Percentiles rank a stretch among this genome's conserved stretches.
phyloP scores from a whole-genome alignment of 2,329 filamentous ascomycete genomes.

The Talaromyces pinophilus region DNA sequence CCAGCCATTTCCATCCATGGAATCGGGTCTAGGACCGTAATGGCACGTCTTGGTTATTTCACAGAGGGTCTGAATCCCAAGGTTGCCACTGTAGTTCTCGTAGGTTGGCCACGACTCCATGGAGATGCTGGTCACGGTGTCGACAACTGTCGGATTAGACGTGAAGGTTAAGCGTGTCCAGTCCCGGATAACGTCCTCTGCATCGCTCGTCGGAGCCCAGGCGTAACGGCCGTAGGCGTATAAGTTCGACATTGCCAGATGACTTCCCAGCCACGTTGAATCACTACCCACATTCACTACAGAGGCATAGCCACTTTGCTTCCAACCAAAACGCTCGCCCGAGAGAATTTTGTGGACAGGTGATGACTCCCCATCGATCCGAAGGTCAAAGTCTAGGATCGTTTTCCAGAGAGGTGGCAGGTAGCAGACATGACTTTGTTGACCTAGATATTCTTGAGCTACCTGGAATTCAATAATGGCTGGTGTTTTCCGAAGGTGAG shows the following conservation, averaged over 20 bases:
- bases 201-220: slow-evolving; percentile 60
- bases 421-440: slow-evolving; percentile 70
- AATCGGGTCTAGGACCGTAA: slow-evolving; percentile 67
- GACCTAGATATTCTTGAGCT: slow-evolving; percentile 69
- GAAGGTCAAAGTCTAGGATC: slow-evolving; percentile 67
- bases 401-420: slow-evolving; percentile 68
- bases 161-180: slow-evolving; percentile 71
- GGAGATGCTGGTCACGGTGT: slow-evolving; percentile 63
- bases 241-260: slow-evolving; percentile 70
- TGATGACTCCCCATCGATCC: slow-evolving; percentile 59
- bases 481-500: slow-evolving; percentile 50
- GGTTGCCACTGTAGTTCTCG: slow-evolving; percentile 69
- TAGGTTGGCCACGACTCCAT: slow-evolving; percentile 71
- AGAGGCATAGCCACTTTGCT: slow-evolving; percentile 63
- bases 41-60: slow-evolving; percentile 65
- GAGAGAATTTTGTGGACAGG: slow-evolving; percentile 62
- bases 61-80: slow-evolving; percentile 68
- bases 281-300: slow-evolving; percentile 69
- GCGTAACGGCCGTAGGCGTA: slow-evolving; percentile 69
- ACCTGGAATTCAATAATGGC: slow-evolving; percentile 66
- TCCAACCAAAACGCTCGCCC: slow-evolving; percentile 60
- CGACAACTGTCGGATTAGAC: slow-evolving; percentile 54
- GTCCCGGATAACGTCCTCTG: slow-evolving; percentile 58
- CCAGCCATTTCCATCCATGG: slow-evolving; percentile 68
- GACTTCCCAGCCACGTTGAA: slow-evolving; percentile 67